Evolutionary conservation across 345 rosid genomes (phyloP).

Genomic region (Salix viminalis): DNA sequence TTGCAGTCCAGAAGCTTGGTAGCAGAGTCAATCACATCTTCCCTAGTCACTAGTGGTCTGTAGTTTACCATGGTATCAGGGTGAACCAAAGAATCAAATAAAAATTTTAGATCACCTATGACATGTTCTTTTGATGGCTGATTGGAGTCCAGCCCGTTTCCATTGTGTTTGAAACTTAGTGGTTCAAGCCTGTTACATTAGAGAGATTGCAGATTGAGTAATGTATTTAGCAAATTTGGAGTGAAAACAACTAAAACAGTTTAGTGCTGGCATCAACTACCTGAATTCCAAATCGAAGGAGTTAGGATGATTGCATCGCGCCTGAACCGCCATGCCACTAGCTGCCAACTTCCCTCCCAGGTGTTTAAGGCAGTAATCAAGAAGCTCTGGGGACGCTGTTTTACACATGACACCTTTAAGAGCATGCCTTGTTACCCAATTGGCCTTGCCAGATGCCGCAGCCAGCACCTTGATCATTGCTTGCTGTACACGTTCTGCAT

Average conservation of each 20-base stretch:
- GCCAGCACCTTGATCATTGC: constrained; percentile 45
- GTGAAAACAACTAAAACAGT: background rate
- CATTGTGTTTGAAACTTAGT: constrained; percentile 14
- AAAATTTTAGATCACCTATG: constrained; percentile 44
- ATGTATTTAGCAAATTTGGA: background rate
- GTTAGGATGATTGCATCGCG: constrained; percentile 35
- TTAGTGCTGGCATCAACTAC: constrained; percentile 18
- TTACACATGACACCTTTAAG: constrained; percentile 55
- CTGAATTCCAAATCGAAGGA: constrained; percentile 54
- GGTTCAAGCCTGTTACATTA: constrained; percentile 39
- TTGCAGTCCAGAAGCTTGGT: constrained; percentile 70
- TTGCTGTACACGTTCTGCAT: constrained; percentile 48
- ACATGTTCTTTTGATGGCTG: constrained; percentile 46
- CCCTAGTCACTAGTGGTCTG: constrained; percentile 34
- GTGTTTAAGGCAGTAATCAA: constrained; percentile 66
- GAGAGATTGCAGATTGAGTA: background rate
- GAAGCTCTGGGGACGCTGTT: constrained; percentile 50
- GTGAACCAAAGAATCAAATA: constrained; percentile 48
- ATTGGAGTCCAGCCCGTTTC: constrained; percentile 22
- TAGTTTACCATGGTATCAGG: constrained; percentile 38
- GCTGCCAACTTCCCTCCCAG: constrained; percentile 38
- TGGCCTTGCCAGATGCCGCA: constrained; percentile 31
- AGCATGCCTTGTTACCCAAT: constrained; percentile 50
- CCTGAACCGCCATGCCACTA: constrained; percentile 41
- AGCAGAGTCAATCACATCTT: constrained; percentile 38